These are phyloP conservation scores for Mediolabrus comicus DNA, from an alignment of 108 stramenopile species.

Conservation along the genomic window DNA sequence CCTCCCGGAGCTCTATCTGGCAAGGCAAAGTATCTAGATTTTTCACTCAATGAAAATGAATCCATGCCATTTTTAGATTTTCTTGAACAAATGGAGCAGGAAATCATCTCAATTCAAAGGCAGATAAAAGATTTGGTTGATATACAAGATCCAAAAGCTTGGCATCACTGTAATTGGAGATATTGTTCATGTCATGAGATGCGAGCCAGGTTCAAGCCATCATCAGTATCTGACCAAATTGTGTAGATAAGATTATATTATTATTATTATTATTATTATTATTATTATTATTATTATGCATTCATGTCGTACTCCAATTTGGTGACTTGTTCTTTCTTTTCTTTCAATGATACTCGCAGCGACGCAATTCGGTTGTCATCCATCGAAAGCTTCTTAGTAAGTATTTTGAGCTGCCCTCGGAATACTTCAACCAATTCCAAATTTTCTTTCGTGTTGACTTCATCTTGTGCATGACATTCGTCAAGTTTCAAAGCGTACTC, in stretches of 20 bases:
- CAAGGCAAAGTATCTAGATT: constrained; percentile 60
- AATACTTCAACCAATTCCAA: background rate
- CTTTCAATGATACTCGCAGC: background rate
- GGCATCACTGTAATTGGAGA: constrained; percentile 71
- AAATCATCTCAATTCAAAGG: constrained; percentile 52
- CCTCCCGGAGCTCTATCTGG: constrained; percentile 17
- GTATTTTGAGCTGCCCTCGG: background rate
- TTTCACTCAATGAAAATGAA: constrained; percentile 66
- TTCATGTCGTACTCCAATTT: background rate
- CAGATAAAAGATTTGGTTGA: constrained; percentile 60
- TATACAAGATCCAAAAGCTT: constrained; percentile 66
- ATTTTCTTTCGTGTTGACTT: background rate
- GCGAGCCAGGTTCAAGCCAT: constrained; percentile 57
- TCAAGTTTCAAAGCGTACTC: background rate
- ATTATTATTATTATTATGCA: background rate
- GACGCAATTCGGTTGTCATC: background rate
- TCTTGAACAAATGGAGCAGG: constrained; percentile 54
- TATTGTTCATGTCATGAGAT: constrained; percentile 87
- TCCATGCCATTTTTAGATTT: constrained; percentile 9
- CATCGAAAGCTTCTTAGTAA: background rate
- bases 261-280: background rate
- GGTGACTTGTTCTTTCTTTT: background rate
- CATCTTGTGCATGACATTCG: background rate
- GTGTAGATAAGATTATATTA: background rate
- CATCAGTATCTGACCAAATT: constrained; percentile 49